Percentiles rank a stretch among this genome's conserved stretches.
These are phyloP conservation scores for Lactarius tabidus DNA, from an alignment of 768 basidiomycete genomes.

Conservation along the genomic window DNA sequence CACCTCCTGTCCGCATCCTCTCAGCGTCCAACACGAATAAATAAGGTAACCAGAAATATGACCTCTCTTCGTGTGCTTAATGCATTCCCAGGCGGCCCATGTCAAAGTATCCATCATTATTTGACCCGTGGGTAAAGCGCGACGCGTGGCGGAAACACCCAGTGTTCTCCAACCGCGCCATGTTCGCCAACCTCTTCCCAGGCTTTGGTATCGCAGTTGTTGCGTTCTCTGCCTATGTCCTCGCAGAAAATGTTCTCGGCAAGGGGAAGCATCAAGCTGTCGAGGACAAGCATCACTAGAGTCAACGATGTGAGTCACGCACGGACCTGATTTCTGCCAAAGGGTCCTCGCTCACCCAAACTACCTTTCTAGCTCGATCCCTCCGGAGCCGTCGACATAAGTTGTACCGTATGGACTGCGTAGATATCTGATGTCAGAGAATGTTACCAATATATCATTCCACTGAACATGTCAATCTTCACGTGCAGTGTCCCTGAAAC, in stretches of 20 bases:
- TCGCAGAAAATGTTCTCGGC: conserved; percentile 63
- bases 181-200: conserved; percentile 90
- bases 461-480: not conserved
- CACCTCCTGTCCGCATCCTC: not conserved
- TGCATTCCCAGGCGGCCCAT: conserved; percentile 7
- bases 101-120: conserved; percentile 57
- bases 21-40: not conserved
- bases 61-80: not conserved
- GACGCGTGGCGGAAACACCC: conserved; percentile 91
- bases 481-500: not conserved
- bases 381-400: not conserved
- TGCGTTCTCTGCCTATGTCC: conserved; percentile 88
- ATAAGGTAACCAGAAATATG: not conserved
- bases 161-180: conserved; percentile 80
- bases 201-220: conserved; percentile 92
- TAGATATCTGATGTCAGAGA: not conserved
- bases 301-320: not conserved
- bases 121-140: conserved; percentile 92
- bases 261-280: conserved; percentile 27
- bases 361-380: not conserved
- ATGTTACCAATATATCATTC: not conserved
- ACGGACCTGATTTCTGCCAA: not conserved
- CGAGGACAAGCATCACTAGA: conserved; percentile 22
- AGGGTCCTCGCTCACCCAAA: not conserved
- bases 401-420: not conserved